Conservation (phyloP, 768 basidiomycete species). For the Boletellus sp. region DNA sequence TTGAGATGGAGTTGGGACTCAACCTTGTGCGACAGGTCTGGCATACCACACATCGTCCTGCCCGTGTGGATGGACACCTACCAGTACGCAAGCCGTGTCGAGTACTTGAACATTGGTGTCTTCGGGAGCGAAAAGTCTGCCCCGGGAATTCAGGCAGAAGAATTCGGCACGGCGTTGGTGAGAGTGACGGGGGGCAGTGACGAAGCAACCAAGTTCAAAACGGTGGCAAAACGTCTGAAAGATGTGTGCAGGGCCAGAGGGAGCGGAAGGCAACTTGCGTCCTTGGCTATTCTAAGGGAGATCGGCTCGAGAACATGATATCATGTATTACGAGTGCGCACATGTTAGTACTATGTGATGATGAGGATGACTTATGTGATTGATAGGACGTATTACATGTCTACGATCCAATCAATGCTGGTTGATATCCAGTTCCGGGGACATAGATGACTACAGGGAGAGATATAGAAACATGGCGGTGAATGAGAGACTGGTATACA, state of each 20-base stretch:
- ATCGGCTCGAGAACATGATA: not conserved
- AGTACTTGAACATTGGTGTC: slow-evolving; percentile 5
- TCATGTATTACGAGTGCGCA: not conserved
- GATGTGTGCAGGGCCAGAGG: not conserved
- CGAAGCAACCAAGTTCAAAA: slow-evolving; percentile 2
- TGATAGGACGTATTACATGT: not conserved
- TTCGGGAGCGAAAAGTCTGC: slow-evolving; percentile 1
- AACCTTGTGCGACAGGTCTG: slow-evolving; percentile 7
- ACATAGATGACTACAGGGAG: slow-evolving; percentile 5
- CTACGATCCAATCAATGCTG: not conserved
- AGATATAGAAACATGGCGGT: not conserved
- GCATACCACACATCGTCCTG: slow-evolving; percentile 8
- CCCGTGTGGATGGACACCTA: slow-evolving; percentile 12
- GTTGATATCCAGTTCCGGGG: slow-evolving; percentile 22
- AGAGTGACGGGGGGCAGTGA: not conserved
- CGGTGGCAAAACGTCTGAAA: not conserved
- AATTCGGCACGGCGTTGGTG: slow-evolving; percentile 5
- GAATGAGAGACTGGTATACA: slow-evolving; percentile 1
- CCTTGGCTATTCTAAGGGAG: not conserved
- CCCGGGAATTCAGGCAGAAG: slow-evolving; percentile 1
- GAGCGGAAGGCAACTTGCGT: slow-evolving; percentile 1
- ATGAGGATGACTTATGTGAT: no score
- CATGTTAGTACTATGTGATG: no score
- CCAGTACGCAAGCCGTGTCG: not conserved
- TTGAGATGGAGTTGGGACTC: no score